Conservation (phyloP, 805 yeast species). For the Wickerhamomyces hampshirensis region DNA sequence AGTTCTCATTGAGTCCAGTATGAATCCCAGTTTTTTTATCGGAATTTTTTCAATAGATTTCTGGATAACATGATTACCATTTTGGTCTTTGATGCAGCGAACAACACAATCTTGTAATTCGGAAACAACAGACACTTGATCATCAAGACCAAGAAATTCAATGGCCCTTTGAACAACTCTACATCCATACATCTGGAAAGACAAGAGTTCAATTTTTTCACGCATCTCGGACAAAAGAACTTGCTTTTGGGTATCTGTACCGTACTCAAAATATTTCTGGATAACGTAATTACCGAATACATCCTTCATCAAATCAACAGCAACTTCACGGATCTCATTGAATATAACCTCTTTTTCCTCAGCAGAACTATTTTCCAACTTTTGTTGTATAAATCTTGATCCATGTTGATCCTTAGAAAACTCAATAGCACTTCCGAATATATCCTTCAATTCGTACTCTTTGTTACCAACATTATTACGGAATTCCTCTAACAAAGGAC, state of each 20-base stretch:
- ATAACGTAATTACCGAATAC: slow-evolving; percentile 97
- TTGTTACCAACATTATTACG: slow-evolving; percentile 53
- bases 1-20: slow-evolving; percentile 63
- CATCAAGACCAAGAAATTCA: slow-evolving; percentile 59
- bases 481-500: slow-evolving; percentile 82
- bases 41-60: slow-evolving; percentile 88
- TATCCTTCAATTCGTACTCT: slow-evolving; percentile 63
- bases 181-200: slow-evolving; percentile 97
- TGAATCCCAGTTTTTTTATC: slow-evolving; percentile 60
- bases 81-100: slow-evolving; percentile 85
- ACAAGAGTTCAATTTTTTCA: slow-evolving; percentile 67
- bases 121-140: slow-evolving; percentile 60
- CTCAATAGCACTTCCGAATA: slow-evolving; percentile 83
- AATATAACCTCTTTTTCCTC: slow-evolving; percentile 78
- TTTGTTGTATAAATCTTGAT: slow-evolving; percentile 92
- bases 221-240: slow-evolving; percentile 66
- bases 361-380: slow-evolving; percentile 56
- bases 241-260: slow-evolving; percentile 63
- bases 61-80: slow-evolving; percentile 97
- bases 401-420: slow-evolving; percentile 97
- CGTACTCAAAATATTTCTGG: slow-evolving; percentile 88
- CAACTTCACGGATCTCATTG: slow-evolving; percentile 71
- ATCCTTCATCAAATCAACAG: slow-evolving; percentile 84
- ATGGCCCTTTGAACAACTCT: slow-evolving; percentile 94
- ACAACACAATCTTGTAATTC: slow-evolving; percentile 64